phyloP scores from a whole-genome alignment of 2,329 filamentous ascomycete genomes.

The Hymenotorrendiella dingleyae region DNA sequence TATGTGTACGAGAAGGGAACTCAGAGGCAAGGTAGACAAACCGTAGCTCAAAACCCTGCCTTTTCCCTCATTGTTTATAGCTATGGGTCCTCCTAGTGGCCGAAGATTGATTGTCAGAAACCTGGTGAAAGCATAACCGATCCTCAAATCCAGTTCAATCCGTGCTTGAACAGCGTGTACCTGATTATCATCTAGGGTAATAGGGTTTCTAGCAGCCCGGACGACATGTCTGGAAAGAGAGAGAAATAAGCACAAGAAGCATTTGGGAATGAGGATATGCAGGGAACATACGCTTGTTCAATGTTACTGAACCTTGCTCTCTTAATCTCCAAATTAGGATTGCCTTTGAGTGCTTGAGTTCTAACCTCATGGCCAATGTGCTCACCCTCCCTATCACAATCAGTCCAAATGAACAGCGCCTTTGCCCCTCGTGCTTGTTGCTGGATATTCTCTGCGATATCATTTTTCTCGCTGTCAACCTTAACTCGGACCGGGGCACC shows the following conservation, averaged over 20 bases:
- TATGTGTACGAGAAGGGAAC: not conserved
- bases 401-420: slow-evolving; percentile 92
- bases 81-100: slow-evolving; percentile 60
- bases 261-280: slow-evolving; percentile 24
- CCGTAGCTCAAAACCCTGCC: slow-evolving; percentile 69
- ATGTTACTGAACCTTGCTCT: slow-evolving; percentile 94
- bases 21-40: slow-evolving; percentile 33
- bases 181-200: slow-evolving; percentile 76
- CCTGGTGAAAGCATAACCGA: slow-evolving; percentile 87
- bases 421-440: slow-evolving; percentile 66
- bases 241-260: not conserved
- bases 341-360: slow-evolving; percentile 69
- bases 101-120: slow-evolving; percentile 78
- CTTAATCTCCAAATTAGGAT: slow-evolving; percentile 69
- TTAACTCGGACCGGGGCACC: slow-evolving; percentile 67
- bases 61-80: slow-evolving; percentile 38
- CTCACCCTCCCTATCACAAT: slow-evolving; percentile 96
- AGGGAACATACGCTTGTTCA: slow-evolving; percentile 62
- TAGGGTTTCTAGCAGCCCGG: slow-evolving; percentile 70
- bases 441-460: slow-evolving; percentile 80
- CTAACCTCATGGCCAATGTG: slow-evolving; percentile 92
- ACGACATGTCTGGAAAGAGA: slow-evolving; percentile 65
- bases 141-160: slow-evolving; percentile 87
- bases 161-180: slow-evolving; percentile 82
- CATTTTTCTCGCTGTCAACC: slow-evolving; percentile 69